Percentiles rank a stretch among this genome's conserved stretches.
phyloP scores from a whole-genome alignment of 768 basidiomycete species.

The Leccinum obscurum region DNA sequence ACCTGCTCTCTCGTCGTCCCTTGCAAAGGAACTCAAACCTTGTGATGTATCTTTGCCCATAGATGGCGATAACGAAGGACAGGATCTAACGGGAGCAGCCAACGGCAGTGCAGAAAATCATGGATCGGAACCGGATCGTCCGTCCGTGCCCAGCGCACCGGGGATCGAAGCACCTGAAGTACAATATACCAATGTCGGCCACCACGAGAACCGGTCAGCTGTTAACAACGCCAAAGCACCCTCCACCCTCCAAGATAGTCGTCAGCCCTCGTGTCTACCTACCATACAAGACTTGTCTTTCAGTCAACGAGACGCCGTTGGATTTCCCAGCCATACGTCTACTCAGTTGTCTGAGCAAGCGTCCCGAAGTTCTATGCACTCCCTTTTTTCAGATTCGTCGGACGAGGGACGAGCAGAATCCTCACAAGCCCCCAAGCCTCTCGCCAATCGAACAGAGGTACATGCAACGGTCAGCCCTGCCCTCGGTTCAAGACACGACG shows the following conservation, averaged over 20 bases:
- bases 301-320: neutral
- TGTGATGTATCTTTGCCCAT: constrained; percentile 13
- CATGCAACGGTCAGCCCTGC: neutral
- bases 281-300: neutral
- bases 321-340: neutral
- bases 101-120: neutral
- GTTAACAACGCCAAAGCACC: constrained; percentile 8
- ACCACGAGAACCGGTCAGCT: constrained; percentile 4
- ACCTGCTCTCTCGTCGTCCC: constrained; percentile 16
- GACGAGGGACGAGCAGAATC: neutral
- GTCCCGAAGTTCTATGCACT: constrained; percentile 21
- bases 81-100: neutral
- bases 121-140: neutral
- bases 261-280: neutral
- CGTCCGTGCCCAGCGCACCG: constrained; percentile 6
- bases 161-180: constrained; percentile 14
- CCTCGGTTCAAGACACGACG: constrained; percentile 22
- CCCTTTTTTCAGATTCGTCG: constrained; percentile 27
- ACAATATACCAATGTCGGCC: neutral
- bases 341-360: neutral
- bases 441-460: neutral
- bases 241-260: neutral
- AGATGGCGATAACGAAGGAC: neutral
- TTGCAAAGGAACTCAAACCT: constrained; percentile 25
- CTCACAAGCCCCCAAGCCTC: neutral